Conservation (phyloP, 2,329 filamentous ascomycete species). For the Ilyonectria mors-panacis region DNA sequence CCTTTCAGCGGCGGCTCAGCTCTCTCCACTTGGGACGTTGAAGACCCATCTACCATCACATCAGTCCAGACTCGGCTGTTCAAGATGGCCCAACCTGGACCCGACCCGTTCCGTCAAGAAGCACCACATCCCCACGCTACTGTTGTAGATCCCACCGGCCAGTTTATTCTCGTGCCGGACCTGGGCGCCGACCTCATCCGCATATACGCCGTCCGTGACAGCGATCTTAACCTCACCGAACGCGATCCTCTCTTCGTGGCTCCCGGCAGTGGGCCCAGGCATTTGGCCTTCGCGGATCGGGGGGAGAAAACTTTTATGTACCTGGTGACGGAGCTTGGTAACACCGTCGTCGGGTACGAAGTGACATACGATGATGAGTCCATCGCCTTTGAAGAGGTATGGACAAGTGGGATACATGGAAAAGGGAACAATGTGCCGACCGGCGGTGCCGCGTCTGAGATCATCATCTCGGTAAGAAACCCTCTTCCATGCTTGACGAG, state of each 20-base stretch:
- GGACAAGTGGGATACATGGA: slow-evolving; percentile 64
- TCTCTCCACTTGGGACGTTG: slow-evolving; percentile 62
- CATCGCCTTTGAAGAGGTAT: slow-evolving; percentile 63
- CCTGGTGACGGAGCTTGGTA: slow-evolving; percentile 73
- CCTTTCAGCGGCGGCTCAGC: slow-evolving; percentile 55
- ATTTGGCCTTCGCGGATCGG: slow-evolving; percentile 70
- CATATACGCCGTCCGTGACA: slow-evolving; percentile 63
- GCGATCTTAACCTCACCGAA: slow-evolving; percentile 60
- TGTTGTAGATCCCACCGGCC: slow-evolving; percentile 75
- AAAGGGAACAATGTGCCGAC: slow-evolving; percentile 57
- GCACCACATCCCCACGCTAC: slow-evolving; percentile 75
- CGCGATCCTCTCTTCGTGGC: slow-evolving; percentile 58
- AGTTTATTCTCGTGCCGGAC: slow-evolving; percentile 76
- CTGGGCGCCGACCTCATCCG: slow-evolving; percentile 76
- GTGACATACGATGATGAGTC: slow-evolving; percentile 65
- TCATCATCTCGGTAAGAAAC: slow-evolving; percentile 68
- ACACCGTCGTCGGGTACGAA: slow-evolving; percentile 69
- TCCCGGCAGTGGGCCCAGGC: slow-evolving; percentile 74
- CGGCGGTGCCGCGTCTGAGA: slow-evolving; percentile 67
- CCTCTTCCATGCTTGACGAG: not conserved
- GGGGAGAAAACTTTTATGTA: slow-evolving; percentile 68
- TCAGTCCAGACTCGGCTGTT: slow-evolving; percentile 58
- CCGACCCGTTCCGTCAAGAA: slow-evolving; percentile 65
- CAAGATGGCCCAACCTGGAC: slow-evolving; percentile 55
- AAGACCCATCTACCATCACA: slow-evolving; percentile 54